A percentile compares a stretch with the other conserved stretches of the same genome.
Conservation (phyloP, 2,329 filamentous ascomycete species). For the Clonostachys solani region DNA sequence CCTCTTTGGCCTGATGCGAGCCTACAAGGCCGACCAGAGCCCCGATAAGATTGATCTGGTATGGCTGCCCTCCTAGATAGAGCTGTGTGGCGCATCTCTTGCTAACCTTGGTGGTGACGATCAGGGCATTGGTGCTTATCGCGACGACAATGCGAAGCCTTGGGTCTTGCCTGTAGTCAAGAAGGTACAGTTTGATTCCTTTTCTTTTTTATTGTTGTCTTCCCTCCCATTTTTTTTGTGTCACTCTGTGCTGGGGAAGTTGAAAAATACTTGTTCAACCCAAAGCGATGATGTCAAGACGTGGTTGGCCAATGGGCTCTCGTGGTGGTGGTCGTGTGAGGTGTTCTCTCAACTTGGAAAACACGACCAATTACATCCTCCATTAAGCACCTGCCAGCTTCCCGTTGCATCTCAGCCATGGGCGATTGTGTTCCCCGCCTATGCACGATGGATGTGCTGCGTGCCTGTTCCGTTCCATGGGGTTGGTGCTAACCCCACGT, state of each 20-base stretch:
- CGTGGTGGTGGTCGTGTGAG: too few species aligned
- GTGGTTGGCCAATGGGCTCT: too few species aligned
- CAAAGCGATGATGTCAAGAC: too few species aligned
- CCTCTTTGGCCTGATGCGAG: conserved; percentile 87
- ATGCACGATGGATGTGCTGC: background rate
- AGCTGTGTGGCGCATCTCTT: background rate
- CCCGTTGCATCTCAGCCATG: too few species aligned
- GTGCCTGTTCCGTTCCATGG: conserved; percentile 1
- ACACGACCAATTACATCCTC: too few species aligned
- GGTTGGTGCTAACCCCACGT: conserved; percentile 13
- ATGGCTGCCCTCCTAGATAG: conserved; percentile 22
- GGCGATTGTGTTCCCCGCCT: too few species aligned
- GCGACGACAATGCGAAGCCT: conserved; percentile 92
- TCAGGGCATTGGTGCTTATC: conserved; percentile 82
- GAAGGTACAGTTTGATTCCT: conserved; percentile 57
- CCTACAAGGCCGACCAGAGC: conserved; percentile 74
- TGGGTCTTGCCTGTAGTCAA: conserved; percentile 96
- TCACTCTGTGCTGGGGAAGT: too few species aligned
- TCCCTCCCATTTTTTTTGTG: too few species aligned
- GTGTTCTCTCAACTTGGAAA: too few species aligned
- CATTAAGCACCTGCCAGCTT: too few species aligned
- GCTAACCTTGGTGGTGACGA: background rate
- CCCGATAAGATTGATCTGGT: conserved; percentile 89
- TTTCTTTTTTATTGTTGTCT: background rate
- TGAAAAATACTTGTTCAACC: too few species aligned